A percentile compares a stretch with the other conserved stretches of the same genome.
These are phyloP conservation scores for Harringtonia lauricola DNA, from an alignment of 2,329 filamentous ascomycete genomes.

Conservation along the genomic window DNA sequence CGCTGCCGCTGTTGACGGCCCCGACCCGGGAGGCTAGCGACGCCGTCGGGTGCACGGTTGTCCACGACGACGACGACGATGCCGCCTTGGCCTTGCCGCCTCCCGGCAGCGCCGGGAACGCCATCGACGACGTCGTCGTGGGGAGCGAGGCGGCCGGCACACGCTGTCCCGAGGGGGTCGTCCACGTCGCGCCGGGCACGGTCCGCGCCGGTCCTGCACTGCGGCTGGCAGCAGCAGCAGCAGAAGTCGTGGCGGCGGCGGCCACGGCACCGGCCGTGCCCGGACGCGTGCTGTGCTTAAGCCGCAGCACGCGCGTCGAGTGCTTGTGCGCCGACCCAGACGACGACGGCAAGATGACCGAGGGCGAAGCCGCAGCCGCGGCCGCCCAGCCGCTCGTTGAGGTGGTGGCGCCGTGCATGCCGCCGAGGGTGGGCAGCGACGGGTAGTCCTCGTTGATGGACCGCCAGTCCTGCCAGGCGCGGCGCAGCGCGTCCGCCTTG, in stretches of 20 bases:
- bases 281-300: conserved; percentile 45
- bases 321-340: conserved; percentile 30
- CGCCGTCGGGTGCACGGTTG: not conserved
- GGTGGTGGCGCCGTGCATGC: conserved; percentile 51
- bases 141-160: conserved; percentile 11
- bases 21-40: conserved; percentile 10
- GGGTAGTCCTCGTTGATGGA: conserved; percentile 95
- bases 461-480: conserved; percentile 90
- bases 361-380: conserved; percentile 52
- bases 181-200: conserved; percentile 12
- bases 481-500: conserved; percentile 63
- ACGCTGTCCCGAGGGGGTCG: conserved; percentile 13
- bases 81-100: not conserved
- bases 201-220: not conserved
- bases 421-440: conserved; percentile 65
- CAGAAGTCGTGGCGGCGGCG: conserved; percentile 6
- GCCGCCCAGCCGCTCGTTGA: conserved; percentile 47
- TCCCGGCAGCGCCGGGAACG: conserved; percentile 33
- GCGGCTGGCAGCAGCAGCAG: conserved; percentile 4
- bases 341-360: conserved; percentile 22
- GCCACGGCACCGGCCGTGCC: conserved; percentile 21
- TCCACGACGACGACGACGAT: conserved; percentile 12
- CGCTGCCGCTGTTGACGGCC: not conserved
- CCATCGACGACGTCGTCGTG: conserved; percentile 19
- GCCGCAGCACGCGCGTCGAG: conserved; percentile 43